Conservation (phyloP, 306 rosid genomes). For the Malus fusca region DNA sequence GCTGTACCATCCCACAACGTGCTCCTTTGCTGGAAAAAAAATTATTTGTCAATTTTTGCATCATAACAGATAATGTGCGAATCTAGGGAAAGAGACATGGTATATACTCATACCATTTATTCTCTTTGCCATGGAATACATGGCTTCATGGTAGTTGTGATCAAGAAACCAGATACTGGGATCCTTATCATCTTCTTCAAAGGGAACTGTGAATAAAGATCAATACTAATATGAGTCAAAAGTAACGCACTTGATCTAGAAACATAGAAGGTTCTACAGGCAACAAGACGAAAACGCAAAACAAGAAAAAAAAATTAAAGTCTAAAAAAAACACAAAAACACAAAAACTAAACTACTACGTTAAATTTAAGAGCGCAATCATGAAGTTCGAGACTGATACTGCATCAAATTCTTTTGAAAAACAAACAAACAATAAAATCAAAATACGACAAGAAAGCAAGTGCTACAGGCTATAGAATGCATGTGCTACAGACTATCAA, state of each 20-base stretch:
- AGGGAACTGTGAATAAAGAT: conserved; percentile 47
- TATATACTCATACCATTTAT: conserved; percentile 40
- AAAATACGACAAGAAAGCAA: not conserved
- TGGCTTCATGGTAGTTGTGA: conserved; percentile 75
- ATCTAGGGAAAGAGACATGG: not conserved
- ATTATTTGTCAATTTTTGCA: not conserved
- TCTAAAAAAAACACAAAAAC: not conserved
- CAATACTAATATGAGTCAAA: not conserved
- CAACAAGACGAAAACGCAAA: not conserved
- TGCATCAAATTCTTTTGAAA: not conserved
- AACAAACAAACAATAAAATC: not conserved
- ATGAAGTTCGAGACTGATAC: not conserved
- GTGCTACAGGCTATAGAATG: not conserved
- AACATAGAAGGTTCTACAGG: not conserved
- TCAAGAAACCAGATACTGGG: conserved; percentile 86
- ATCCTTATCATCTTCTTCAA: conserved; percentile 86
- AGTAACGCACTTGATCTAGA: not conserved
- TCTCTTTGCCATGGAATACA: conserved; percentile 90
- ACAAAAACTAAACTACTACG: not conserved
- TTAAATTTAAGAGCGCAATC: not conserved
- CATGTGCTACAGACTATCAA: not conserved
- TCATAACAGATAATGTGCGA: not conserved
- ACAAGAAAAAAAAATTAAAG: not conserved
- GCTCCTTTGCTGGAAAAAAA: conserved; percentile 61
- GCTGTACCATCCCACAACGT: conserved; percentile 86